These are phyloP conservation scores for Cryoendolithus antarcticus DNA, from an alignment of 2,329 filamentous ascomycete genomes.

Conservation along the genomic window DNA sequence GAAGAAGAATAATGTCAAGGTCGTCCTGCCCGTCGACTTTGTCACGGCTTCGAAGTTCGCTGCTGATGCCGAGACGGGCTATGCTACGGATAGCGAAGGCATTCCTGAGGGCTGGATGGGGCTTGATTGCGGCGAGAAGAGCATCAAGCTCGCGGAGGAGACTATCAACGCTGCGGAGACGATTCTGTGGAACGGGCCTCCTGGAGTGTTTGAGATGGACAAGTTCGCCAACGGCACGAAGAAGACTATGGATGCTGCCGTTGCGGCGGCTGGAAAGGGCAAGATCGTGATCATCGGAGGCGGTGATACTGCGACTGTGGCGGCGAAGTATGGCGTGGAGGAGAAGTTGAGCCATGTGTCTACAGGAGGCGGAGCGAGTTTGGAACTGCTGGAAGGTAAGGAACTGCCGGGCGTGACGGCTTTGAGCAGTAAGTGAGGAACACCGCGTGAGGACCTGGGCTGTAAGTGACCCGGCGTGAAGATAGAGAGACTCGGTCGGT, in stretches of 20 bases:
- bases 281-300: constrained; percentile 98
- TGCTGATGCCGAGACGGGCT: constrained; percentile 67
- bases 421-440: constrained; percentile 57
- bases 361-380: constrained; percentile 85
- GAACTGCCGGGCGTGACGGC: constrained; percentile 86
- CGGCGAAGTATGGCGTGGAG: constrained; percentile 92
- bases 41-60: constrained; percentile 92
- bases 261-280: constrained; percentile 65
- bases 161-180: constrained; percentile 83
- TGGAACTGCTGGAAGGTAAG: constrained; percentile 97
- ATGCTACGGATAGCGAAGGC: constrained; percentile 73
- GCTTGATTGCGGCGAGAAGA: constrained; percentile 86
- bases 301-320: constrained; percentile 94
- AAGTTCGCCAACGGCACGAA: constrained; percentile 89
- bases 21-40: constrained; percentile 90
- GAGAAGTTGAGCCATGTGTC: constrained; percentile 97
- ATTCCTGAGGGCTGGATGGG: constrained; percentile 98
- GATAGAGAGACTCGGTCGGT: too few relatives aligned
- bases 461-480: too few relatives aligned
- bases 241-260: constrained; percentile 77
- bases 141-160: constrained; percentile 73
- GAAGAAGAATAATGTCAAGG: constrained; percentile 88
- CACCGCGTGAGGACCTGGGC: too few relatives aligned
- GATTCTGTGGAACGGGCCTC: constrained; percentile 97
- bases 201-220: constrained; percentile 95